phyloP scores from a whole-genome alignment of 2,329 filamentous ascomycete species.

The Gnomoniopsis smithogilvyi region DNA sequence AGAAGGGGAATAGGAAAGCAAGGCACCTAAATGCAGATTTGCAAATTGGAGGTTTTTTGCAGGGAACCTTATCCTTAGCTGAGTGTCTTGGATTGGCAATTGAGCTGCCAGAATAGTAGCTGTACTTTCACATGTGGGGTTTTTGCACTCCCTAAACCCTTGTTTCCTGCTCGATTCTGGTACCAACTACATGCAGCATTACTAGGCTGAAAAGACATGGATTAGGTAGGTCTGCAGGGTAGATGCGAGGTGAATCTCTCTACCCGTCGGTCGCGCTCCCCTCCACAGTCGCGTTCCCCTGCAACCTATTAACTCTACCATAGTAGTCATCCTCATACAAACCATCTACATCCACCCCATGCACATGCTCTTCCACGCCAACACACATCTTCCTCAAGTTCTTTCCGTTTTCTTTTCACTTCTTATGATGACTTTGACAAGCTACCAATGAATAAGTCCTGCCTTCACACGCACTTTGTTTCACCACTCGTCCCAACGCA shows the following conservation, averaged over 20 bases:
- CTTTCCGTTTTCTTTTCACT: background rate
- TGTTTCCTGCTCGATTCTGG: background rate
- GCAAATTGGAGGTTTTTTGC: background rate
- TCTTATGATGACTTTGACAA: background rate
- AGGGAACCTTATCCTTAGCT: too few species aligned
- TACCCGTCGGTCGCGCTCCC: too few species aligned
- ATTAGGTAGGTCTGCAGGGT: background rate
- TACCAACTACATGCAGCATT: background rate
- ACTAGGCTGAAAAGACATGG: background rate
- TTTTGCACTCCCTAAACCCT: background rate
- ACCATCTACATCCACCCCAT: too few species aligned
- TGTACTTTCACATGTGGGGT: background rate
- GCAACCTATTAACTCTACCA: too few species aligned
- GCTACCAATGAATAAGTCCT: background rate
- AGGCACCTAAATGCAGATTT: background rate
- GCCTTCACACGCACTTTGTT: background rate
- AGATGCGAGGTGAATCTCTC: too few species aligned
- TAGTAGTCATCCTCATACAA: too few species aligned
- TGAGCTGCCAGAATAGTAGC: background rate
- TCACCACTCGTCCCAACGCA: background rate
- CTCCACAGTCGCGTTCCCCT: too few species aligned
- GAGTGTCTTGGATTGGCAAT: background rate
- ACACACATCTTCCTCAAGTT: too few species aligned
- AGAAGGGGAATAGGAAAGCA: background rate
- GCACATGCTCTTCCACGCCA: too few species aligned